Evolutionary conservation across 495 filamentous ascomycete species (phyloP).

Genomic region (Hypomontagnella monticulosa): DNA sequence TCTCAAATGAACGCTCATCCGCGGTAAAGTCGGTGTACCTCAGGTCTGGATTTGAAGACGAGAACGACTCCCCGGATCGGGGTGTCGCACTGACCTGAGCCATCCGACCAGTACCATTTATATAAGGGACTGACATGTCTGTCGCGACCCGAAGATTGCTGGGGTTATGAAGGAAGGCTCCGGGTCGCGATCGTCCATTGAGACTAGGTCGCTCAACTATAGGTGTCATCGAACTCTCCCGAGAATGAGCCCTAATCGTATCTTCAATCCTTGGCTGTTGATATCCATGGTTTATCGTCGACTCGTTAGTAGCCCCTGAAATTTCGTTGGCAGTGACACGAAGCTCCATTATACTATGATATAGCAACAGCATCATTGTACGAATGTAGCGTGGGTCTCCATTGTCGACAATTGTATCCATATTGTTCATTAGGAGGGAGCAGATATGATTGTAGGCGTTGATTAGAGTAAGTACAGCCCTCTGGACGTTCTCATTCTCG

Average conservation of each 20-base stretch:
- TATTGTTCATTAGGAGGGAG: slow-evolving; percentile 72
- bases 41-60: slow-evolving; percentile 61
- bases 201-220: slow-evolving; percentile 64
- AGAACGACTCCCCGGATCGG: slow-evolving; percentile 81
- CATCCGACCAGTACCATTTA: slow-evolving; percentile 55
- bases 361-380: slow-evolving; percentile 80
- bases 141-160: slow-evolving; percentile 63
- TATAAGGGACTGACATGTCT: slow-evolving; percentile 54
- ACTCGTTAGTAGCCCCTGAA: slow-evolving; percentile 56
- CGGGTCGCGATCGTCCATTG: slow-evolving; percentile 66
- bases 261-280: slow-evolving; percentile 47
- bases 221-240: slow-evolving; percentile 68
- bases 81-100: slow-evolving; percentile 69
- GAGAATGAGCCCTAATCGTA: slow-evolving; percentile 55
- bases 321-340: slow-evolving; percentile 57
- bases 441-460: slow-evolving; percentile 79
- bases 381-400: slow-evolving; percentile 82
- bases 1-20: slow-evolving; percentile 82
- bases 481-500: slow-evolving; percentile 72
- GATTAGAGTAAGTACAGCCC: slow-evolving; percentile 75
- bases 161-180: slow-evolving; percentile 69
- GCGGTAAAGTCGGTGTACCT: slow-evolving; percentile 68
- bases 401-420: slow-evolving; percentile 75
- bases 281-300: slow-evolving; percentile 30
- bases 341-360: slow-evolving; percentile 81